Conservation (phyloP, 2,329 filamentous ascomycete species). For the Apiospora kogelbergensis region DNA sequence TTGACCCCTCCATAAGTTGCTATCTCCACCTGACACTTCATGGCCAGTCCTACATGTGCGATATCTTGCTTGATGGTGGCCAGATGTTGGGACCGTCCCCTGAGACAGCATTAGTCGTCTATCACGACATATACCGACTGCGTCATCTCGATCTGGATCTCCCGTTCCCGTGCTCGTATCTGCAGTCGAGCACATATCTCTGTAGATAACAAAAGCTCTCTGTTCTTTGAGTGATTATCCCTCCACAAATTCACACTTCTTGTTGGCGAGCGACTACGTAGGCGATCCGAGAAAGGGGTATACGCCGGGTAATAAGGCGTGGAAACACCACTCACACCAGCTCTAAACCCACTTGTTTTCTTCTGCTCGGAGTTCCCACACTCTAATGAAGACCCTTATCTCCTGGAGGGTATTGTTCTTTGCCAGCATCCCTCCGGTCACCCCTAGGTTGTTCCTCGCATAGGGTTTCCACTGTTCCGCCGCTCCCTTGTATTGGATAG, state of each 20-base stretch:
- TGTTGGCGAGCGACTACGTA: not conserved
- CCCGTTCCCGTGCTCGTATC: not conserved
- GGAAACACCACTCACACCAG: not conserved
- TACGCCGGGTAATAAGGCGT: not conserved
- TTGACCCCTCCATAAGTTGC: not conserved
- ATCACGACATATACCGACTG: not conserved
- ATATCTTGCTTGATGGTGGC: not conserved
- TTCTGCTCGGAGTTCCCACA: not conserved
- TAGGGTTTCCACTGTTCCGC: not conserved
- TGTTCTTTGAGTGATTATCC: not conserved
- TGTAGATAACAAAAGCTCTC: not conserved
- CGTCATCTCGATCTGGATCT: constrained; percentile 3
- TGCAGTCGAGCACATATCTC: not conserved
- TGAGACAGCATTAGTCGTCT: constrained; percentile 1
- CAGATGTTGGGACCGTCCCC: not conserved
- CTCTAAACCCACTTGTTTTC: not conserved
- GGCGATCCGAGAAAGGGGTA: not conserved
- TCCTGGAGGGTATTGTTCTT: not conserved
- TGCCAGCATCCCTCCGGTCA: not conserved
- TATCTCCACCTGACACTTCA: not conserved
- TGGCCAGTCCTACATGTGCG: not conserved
- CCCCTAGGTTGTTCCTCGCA: not conserved
- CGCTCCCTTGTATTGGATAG: not conserved
- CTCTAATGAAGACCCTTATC: not conserved
- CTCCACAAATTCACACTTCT: not conserved